Base-by-base conservation (phyloP, 768 basidiomycete species). In the Russula brevipes region DNA sequence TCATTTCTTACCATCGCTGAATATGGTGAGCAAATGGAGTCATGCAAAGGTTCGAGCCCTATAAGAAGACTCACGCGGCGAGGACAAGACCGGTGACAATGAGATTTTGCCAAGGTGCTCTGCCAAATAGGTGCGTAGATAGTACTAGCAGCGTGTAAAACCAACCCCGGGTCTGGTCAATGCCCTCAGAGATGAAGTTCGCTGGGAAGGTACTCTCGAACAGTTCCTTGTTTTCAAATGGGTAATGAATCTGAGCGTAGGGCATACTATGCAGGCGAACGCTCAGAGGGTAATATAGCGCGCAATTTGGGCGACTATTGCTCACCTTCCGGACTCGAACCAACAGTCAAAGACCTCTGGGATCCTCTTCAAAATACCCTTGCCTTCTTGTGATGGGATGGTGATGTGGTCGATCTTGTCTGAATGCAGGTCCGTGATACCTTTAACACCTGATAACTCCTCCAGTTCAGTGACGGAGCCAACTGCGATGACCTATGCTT, bases 301-400 rank as follows among this genome's bases (percentile, higher is more conserved):
- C n/a, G 11, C 30, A 10, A 51, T 17, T 36, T 59, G 2, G 24
- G 17, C 6, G 10, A 33, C 41, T 35, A 41, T 11, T 41, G 69
- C 83, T 65, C 67, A 94, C 94, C 91, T 94, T 77, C 97, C 97
- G 4, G 96, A 98, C 77, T 99, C 97, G 72, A 99, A 99, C 97
- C 97, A 99, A 71, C 97, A 99, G 72, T 99, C 97, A 72, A 99
- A 98, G 42, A 99, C 94, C 74, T 98, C 97, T 63, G 97, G 92
- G n/a, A 98, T 81, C 54, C 97, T 87, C 75, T 82, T 91, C 30
- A 99, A 77, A 11, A 76, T 75, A 16, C 96, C 96, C 69, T 92
- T 95, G 57, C 95, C 96, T 73, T 84, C 76, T 72, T 87, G 79
- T 19, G 94, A 97, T 10, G 96, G 97, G 70, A 98, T 98, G 54